Evolutionary conservation across 139 green algal genomes (phyloP).

Genomic region (Microglena sp.): DNA sequence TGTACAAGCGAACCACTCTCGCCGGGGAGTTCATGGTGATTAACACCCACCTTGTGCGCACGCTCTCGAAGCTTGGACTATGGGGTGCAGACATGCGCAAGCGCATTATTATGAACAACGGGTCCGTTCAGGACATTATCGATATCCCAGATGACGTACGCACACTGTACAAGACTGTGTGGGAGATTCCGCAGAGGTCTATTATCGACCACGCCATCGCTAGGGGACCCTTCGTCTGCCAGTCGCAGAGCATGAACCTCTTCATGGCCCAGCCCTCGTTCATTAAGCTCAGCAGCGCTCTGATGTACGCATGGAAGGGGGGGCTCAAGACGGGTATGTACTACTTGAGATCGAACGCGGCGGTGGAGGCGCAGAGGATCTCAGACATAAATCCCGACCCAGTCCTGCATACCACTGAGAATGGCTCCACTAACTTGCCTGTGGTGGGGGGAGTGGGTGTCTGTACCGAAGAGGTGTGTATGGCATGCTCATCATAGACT

Average conservation of each 20-base stretch:
- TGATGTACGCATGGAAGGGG: conserved; percentile 54
- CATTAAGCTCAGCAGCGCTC: conserved; percentile 54
- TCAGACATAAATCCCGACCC: no score
- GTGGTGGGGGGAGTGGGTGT: no score
- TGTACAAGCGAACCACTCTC: conserved; percentile 14
- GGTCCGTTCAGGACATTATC: conserved; percentile 19
- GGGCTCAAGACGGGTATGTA: conserved; percentile 39
- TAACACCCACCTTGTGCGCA: conserved; percentile 21
- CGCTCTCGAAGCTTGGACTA: conserved; percentile 10
- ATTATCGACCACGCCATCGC: conserved; percentile 19
- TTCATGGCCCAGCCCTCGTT: conserved; percentile 48
- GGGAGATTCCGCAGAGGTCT: conserved; percentile 16
- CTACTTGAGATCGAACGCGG: conserved; percentile 32
- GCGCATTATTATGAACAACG: conserved; percentile 13
- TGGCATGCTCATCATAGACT: no score
- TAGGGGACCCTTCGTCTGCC: conserved; percentile 16
- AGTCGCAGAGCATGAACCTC: conserved; percentile 27
- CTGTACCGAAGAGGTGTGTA: no score
- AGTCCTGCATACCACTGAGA: no score
- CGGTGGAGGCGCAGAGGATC: conserved; percentile 21
- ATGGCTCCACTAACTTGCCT: no score
- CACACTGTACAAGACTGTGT: conserved; percentile 24
- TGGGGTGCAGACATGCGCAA: conserved; percentile 12
- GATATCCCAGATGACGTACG: conserved; percentile 3
- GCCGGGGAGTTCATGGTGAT: conserved; percentile 24